Base-by-base conservation (phyloP, 495 filamentous ascomycete species). In the Aspergillus conjunctus region DNA sequence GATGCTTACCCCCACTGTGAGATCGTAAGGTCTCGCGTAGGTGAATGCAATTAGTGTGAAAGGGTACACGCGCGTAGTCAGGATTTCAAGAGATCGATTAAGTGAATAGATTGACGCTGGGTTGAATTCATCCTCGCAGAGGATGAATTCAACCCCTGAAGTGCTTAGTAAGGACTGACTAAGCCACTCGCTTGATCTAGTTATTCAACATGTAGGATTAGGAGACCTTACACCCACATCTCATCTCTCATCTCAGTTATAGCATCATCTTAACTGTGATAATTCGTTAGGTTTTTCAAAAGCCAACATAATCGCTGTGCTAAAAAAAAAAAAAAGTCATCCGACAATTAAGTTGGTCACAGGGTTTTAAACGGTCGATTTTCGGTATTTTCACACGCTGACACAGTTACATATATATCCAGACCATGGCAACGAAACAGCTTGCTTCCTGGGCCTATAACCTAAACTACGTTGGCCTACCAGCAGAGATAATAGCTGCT, bases 401-500 rank as follows among this genome's bases (percentile, higher is more conserved):
- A 37, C 12, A 12, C 33, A 37, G 33, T 37, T 37, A n/a, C n/a
- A 37, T 37, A 37, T 37, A 37, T 37, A 37, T 37, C 12, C 33
- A 12, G 33, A 12, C 21, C 21, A 54, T 54, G 51, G 51, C 51
- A 12, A 54, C 51, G 4, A 15, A 22, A 21, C 14, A 54, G 12
- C 37, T 43, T 46, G 54, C 54, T 11, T 43, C n/a, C 9, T 56
- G 54, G 54, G 54, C 41, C n/a, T 10, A 3, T 17, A 30, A 21
- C 10, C 54, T 56, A 12, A 30, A 8, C 22, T 44, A 43, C 8
- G 30, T 21, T n/a, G 41, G 12, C 3, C 21, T 56, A 8, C 54
- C 54, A 10, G 30, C 37, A 11, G 20, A 33, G 2, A 39, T 45
- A 20, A 22, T 45, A 2, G 9, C 26, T 22, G 64, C 67, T 33